These are phyloP conservation scores for Talaromyces sp. DNA, from an alignment of 2,329 filamentous ascomycete species.

Conservation along the genomic window DNA sequence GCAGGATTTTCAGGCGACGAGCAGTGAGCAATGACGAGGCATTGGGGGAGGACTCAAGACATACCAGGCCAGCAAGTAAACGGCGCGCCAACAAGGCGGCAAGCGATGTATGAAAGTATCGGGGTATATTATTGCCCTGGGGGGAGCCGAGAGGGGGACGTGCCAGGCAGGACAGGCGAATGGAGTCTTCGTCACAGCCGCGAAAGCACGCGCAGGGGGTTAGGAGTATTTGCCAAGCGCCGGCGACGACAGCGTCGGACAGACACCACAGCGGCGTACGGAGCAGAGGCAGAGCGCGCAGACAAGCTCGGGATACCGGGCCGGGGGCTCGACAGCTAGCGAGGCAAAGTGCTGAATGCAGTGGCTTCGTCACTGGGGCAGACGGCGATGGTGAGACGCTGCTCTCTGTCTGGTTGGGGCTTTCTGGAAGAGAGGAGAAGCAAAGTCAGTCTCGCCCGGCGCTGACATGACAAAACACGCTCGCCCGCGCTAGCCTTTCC, in stretches of 20 bases:
- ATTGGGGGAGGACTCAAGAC: background rate
- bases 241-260: background rate
- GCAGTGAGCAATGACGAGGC: background rate
- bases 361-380: background rate
- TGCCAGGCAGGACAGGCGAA: background rate
- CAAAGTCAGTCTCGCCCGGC: background rate
- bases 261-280: background rate
- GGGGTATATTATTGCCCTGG: background rate
- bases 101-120: background rate
- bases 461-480: background rate
- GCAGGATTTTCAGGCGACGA: background rate
- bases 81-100: background rate
- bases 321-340: background rate
- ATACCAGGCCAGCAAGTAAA: background rate
- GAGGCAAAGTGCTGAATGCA: background rate
- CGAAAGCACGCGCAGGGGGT: background rate
- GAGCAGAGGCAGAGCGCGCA: background rate
- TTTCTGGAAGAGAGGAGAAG: background rate
- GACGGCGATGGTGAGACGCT: background rate
- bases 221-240: background rate
- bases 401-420: background rate
- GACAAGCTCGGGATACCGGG: background rate
- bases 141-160: background rate
- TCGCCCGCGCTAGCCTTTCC: background rate
- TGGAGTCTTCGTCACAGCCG: background rate